These are phyloP conservation scores for Phytophthora parvispora DNA, from an alignment of 352 stramenopile genomes.

Conservation along the genomic window DNA sequence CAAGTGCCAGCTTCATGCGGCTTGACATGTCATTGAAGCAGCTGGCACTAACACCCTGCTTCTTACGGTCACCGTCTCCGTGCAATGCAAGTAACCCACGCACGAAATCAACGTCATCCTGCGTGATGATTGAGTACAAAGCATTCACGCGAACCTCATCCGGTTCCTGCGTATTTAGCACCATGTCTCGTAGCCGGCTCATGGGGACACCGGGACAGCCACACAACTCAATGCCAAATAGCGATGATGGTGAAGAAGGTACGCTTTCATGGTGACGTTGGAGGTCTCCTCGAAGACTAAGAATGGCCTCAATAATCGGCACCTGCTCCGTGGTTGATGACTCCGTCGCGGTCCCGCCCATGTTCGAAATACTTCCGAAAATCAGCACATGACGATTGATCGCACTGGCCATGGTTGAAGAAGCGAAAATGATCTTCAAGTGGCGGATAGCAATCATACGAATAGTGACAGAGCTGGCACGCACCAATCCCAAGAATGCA, in stretches of 20 bases:
- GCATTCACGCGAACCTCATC: conserved; percentile 79
- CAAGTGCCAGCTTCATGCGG: conserved; percentile 72
- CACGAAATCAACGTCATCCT: conserved; percentile 80
- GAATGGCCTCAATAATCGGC: conserved; percentile 81
- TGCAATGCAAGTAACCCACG: conserved; percentile 65
- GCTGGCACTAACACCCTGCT: conserved; percentile 59
- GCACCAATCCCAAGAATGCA: conserved; percentile 67
- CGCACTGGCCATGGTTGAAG: conserved; percentile 64
- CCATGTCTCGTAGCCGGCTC: conserved; percentile 75
- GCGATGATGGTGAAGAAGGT: conserved; percentile 29
- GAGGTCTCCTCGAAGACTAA: conserved; percentile 71
- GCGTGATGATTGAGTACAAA: conserved; percentile 71
- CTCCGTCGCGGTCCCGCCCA: conserved; percentile 71
- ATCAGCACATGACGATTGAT: conserved; percentile 86
- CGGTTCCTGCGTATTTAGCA: conserved; percentile 61
- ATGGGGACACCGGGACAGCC: conserved; percentile 64
- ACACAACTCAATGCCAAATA: conserved; percentile 67
- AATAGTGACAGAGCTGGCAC: conserved; percentile 64
- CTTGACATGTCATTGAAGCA: conserved; percentile 78
- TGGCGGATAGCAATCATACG: conserved; percentile 72
- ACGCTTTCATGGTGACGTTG: conserved; percentile 37
- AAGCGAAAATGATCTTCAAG: conserved; percentile 75
- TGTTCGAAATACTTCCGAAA: conserved; percentile 80
- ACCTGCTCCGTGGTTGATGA: conserved; percentile 84
- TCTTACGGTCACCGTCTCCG: conserved; percentile 74